Evolutionary conservation across 148 eudicot genomes (phyloP), one percentile per base, ranked within the genome.

Genomic region (Chenopodium berlandieri): DNA sequence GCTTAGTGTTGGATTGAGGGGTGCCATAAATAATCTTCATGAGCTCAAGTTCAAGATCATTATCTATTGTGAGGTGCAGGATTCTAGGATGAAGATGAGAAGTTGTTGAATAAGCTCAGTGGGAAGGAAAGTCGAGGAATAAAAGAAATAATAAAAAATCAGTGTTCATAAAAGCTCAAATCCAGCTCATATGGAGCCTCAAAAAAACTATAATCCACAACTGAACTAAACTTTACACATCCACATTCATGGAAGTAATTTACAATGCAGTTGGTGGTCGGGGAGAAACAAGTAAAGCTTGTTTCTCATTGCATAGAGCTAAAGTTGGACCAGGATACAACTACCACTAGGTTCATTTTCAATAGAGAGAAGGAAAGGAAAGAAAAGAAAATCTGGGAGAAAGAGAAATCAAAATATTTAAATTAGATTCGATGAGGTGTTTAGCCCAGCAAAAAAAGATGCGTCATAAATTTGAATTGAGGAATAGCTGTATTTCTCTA

Each of bases 21-120:
- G 30, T 67, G 19, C 30, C 32, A 73, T 46, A 7, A 11, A 73
- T 11, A 47, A 20, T n/a, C 48, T 40, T 46, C 7, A 73, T 7
- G 52, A 73, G 56, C 54, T 73, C 58, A 73, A 23, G 76, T 73
- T 32, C 50, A 73, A 16, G 52, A 48, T 20, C 54, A 11, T 73
- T n/a, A 9, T 73, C 52, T 46, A 4, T 27, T 11, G 54, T 47
- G 76, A 73, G 76, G 31, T 22, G 23, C 76, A n/a, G 2, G 74
- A 47, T 25, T 68, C 46, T 52, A 47, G 8, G 37, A 79, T 68
- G n/a, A 79, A 62, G 60, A 37, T 31, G 31, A 23, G 34, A 17
- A 54, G 40, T 1, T 54, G 60, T 47, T 48, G 32, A 30, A 37
- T 32, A 34, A 16, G 40, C 37, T n/a, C 47, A 64, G 73, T 52